Conservation (phyloP, 2,329 filamentous ascomycete species). For the Zelopaecilomyces penicillatus region DNA sequence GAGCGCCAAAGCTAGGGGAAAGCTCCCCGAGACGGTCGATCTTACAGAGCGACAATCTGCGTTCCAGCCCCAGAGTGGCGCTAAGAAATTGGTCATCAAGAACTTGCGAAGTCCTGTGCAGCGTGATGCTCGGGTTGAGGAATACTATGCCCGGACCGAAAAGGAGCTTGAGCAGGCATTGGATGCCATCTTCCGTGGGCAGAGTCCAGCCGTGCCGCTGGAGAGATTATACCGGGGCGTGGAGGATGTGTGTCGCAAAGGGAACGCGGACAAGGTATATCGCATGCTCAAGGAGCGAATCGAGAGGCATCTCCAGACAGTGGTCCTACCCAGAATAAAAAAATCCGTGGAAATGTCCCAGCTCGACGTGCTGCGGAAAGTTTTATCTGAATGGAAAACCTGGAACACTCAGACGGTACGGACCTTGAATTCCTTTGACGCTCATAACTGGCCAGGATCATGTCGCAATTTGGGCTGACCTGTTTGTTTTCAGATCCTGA, state of each 20-base stretch:
- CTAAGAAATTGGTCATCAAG: slow-evolving; percentile 87
- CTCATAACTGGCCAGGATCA: background rate
- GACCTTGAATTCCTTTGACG: slow-evolving; percentile 8
- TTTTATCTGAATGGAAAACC: slow-evolving; percentile 55
- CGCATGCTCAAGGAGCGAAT: slow-evolving; percentile 57
- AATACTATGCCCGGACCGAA: slow-evolving; percentile 73
- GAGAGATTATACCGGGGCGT: slow-evolving; percentile 86
- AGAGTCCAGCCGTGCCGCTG: slow-evolving; percentile 60
- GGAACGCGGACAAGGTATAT: slow-evolving; percentile 60
- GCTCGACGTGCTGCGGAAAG: slow-evolving; percentile 52
- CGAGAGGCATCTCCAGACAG: slow-evolving; percentile 56
- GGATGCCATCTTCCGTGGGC: slow-evolving; percentile 59
- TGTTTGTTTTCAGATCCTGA: slow-evolving; percentile 46
- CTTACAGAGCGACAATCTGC: slow-evolving; percentile 27
- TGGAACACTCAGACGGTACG: slow-evolving; percentile 74
- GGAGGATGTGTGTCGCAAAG: slow-evolving; percentile 82
- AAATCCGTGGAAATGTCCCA: slow-evolving; percentile 43
- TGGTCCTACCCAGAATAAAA: slow-evolving; percentile 48
- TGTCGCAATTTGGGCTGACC: slow-evolving; percentile 2
- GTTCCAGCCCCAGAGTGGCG: slow-evolving; percentile 67
- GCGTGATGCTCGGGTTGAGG: slow-evolving; percentile 52
- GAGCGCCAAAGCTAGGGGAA: slow-evolving; percentile 30
- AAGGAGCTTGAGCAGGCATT: slow-evolving; percentile 66
- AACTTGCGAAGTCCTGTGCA: slow-evolving; percentile 65
- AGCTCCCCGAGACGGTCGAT: slow-evolving; percentile 30